phyloP scores from a whole-genome alignment of 2,329 filamentous ascomycete species.

The Mycosphaerelloides madeirae region DNA sequence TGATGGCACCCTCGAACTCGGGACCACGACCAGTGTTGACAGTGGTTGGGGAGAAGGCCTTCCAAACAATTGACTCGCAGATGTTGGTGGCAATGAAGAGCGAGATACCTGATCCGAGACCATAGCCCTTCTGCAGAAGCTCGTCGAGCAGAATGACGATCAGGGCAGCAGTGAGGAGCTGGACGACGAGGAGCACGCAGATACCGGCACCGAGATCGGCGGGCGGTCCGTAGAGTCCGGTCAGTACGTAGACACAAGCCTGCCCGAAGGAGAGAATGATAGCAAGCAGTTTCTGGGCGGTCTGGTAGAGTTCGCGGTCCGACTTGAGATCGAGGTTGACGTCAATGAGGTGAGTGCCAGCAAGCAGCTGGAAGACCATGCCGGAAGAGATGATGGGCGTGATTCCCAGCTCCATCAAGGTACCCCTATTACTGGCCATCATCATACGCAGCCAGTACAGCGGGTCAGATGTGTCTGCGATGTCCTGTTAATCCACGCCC shows the following conservation, averaged over 20 bases:
- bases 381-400: slow-evolving; percentile 99
- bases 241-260: slow-evolving; percentile 96
- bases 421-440: slow-evolving; percentile 82
- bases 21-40: slow-evolving; percentile 99
- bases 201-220: slow-evolving; percentile 96
- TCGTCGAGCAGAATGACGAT: slow-evolving; percentile 99
- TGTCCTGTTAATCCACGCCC: slow-evolving; percentile 7
- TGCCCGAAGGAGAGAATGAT: slow-evolving; percentile 97
- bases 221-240: slow-evolving; percentile 93
- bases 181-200: slow-evolving; percentile 95
- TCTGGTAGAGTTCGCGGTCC: slow-evolving; percentile 99
- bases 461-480: slow-evolving; percentile 75
- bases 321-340: slow-evolving; percentile 99
- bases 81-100: slow-evolving; percentile 99
- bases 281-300: slow-evolving; percentile 93
- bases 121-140: slow-evolving; percentile 98
- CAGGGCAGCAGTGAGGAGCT: slow-evolving; percentile 94
- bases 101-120: slow-evolving; percentile 95
- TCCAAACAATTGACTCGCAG: slow-evolving; percentile 99
- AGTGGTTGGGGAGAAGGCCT: slow-evolving; percentile 97
- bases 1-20: slow-evolving; percentile 97
- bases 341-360: slow-evolving; percentile 98
- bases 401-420: slow-evolving; percentile 48
- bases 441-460: slow-evolving; percentile 99
- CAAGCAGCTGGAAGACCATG: slow-evolving; percentile 99